These are phyloP conservation scores for Metschnikowia matae DNA, from an alignment of 805 yeast species.

Conservation along the genomic window DNA sequence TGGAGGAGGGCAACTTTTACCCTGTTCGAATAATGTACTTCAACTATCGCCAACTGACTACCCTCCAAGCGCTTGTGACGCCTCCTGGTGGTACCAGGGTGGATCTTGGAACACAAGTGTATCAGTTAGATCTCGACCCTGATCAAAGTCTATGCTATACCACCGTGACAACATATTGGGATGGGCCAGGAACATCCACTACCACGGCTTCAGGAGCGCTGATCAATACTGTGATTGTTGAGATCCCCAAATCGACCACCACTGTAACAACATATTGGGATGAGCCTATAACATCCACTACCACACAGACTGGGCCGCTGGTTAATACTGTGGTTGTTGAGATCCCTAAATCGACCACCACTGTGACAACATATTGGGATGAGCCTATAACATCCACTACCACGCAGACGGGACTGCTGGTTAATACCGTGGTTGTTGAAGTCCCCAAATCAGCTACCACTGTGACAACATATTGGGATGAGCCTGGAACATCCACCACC, in stretches of 20 bases:
- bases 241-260: conserved; percentile 2
- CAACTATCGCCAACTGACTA: conserved; percentile 10
- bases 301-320: background rate
- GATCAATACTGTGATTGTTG: conserved; percentile 15
- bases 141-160: conserved; percentile 4
- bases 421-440: background rate
- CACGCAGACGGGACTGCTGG: background rate
- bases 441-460: conserved; percentile 5
- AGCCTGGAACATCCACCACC: background rate
- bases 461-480: conserved; percentile 11
- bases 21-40: conserved; percentile 1
- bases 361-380: conserved; percentile 12
- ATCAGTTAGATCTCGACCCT: conserved; percentile 7
- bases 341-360: conserved; percentile 1
- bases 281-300: background rate
- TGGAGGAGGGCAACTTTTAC: background rate
- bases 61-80: background rate
- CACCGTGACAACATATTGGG: conserved; percentile 5
- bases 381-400: background rate
- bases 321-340: too few species aligned
- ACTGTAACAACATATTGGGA: conserved; percentile 12
- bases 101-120: conserved; percentile 7
- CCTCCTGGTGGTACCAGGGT: conserved; percentile 2
- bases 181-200: background rate
- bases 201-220: conserved; percentile 9